These are phyloP conservation scores for Botrytis sinoallii DNA, from an alignment of 2,329 filamentous ascomycete species.

Conservation along the genomic window DNA sequence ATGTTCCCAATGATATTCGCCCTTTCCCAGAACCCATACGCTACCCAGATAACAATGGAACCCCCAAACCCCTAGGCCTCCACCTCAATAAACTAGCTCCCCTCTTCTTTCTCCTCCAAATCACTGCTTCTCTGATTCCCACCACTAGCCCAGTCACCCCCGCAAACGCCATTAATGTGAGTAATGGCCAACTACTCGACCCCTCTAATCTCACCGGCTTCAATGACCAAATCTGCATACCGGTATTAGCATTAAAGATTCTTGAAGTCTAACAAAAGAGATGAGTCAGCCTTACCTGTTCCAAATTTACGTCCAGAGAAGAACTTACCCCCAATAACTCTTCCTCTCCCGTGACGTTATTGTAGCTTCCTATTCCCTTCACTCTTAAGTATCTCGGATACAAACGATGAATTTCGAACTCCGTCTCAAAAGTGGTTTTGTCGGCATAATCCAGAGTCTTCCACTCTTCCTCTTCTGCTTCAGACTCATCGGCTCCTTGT, in stretches of 20 bases:
- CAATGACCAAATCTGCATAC: slow-evolving; percentile 16
- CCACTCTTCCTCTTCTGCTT: slow-evolving; percentile 7
- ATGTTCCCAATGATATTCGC: neutral
- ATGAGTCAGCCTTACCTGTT: slow-evolving; percentile 15
- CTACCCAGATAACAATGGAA: slow-evolving; percentile 14
- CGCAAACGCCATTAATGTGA: slow-evolving; percentile 4
- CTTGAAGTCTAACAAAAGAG: slow-evolving; percentile 1
- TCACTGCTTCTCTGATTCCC: slow-evolving; percentile 12
- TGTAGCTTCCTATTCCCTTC: slow-evolving; percentile 1
- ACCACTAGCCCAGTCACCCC: slow-evolving; percentile 7
- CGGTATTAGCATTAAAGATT: slow-evolving; percentile 13
- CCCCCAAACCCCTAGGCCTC: slow-evolving; percentile 9
- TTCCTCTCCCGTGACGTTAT: neutral
- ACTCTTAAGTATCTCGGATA: slow-evolving; percentile 15
- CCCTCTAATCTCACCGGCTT: slow-evolving; percentile 12
- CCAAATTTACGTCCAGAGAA: slow-evolving; percentile 11
- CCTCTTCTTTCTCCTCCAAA: slow-evolving; percentile 10
- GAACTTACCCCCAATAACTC: slow-evolving; percentile 15
- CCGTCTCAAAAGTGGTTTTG: slow-evolving; percentile 14
- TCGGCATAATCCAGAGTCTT: slow-evolving; percentile 11
- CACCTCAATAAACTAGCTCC: slow-evolving; percentile 6
- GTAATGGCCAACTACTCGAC: slow-evolving; percentile 7
- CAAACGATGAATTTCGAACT: neutral
- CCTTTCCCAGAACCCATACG: neutral
- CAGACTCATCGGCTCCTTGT: slow-evolving; percentile 11